These are phyloP conservation scores for Hemerocallis citrina DNA, from an alignment of 106 monocot species.

Conservation along the genomic window DNA sequence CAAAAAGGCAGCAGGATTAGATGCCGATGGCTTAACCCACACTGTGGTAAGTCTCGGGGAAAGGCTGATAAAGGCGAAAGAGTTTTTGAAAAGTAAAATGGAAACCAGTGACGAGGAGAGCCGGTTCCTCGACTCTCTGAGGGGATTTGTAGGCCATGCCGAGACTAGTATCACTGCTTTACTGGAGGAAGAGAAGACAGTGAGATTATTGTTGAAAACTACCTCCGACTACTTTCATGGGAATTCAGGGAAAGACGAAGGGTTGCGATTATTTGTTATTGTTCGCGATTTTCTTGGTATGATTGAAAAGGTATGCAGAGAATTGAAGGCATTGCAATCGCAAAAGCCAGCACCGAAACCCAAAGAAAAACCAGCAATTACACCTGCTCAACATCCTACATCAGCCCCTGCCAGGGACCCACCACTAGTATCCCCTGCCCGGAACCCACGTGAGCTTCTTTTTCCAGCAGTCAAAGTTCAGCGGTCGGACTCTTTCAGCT, in stretches of 20 bases:
- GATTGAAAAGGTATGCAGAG: slow-evolving; percentile 35
- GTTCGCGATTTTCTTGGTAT: slow-evolving; percentile 38
- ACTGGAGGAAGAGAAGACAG: slow-evolving; percentile 35
- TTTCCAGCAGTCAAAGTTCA: too few species aligned
- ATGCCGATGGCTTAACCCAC: slow-evolving; percentile 30
- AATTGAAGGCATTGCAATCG: slow-evolving; percentile 19
- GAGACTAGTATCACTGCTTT: slow-evolving; percentile 26
- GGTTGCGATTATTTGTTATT: slow-evolving; percentile 38
- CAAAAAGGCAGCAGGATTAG: slow-evolving; percentile 41
- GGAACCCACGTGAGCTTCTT: too few species aligned
- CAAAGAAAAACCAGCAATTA: too few species aligned
- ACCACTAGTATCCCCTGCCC: too few species aligned
- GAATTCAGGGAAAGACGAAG: slow-evolving; percentile 48
- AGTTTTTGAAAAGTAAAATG: slow-evolving; percentile 37
- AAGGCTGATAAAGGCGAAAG: slow-evolving; percentile 29
- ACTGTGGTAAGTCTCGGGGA: slow-evolving; percentile 21
- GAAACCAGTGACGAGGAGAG: slow-evolving; percentile 31
- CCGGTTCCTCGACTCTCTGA: slow-evolving; percentile 26
- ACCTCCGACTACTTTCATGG: slow-evolving; percentile 61
- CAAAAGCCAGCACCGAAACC: slow-evolving; percentile 9
- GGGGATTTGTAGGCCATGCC: slow-evolving; percentile 38
- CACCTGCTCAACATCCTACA: too few species aligned
- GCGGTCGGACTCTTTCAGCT: too few species aligned
- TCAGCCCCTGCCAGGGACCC: too few species aligned
- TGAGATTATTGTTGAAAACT: slow-evolving; percentile 33